A percentile compares a stretch with the other conserved stretches of the same genome.
phyloP scores from a whole-genome alignment of 2,329 filamentous ascomycete species.

The Ophiostoma triangulosporum region DNA sequence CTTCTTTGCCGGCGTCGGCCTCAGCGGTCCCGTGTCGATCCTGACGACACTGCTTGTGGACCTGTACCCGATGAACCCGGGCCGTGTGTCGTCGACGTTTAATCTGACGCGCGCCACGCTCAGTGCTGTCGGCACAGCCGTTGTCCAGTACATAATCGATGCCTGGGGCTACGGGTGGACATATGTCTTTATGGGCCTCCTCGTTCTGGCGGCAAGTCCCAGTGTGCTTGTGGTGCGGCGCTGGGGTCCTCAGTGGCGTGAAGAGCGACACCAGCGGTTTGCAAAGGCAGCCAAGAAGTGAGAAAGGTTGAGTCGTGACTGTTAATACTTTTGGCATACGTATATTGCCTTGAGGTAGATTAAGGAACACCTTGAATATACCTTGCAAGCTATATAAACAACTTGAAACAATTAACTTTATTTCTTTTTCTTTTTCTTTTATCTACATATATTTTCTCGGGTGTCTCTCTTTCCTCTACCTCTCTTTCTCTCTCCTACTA shows the following conservation, averaged over 20 bases:
- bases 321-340: no score
- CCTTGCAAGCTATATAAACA: no score
- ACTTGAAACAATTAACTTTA: no score
- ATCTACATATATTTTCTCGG: no score
- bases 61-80: constrained; percentile 27
- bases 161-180: constrained; percentile 27
- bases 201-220: constrained; percentile 19
- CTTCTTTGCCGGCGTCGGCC: constrained; percentile 23
- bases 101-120: constrained; percentile 28
- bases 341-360: no score
- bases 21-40: constrained; percentile 28
- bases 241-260: constrained; percentile 22
- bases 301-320: background rate
- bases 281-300: constrained; percentile 3
- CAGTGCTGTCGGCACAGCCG: constrained; percentile 26
- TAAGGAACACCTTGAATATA: no score
- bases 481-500: no score
- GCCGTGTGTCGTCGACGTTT: constrained; percentile 28
- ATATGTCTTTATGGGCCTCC: constrained; percentile 22
- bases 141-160: constrained; percentile 28
- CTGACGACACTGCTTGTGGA: constrained; percentile 29
- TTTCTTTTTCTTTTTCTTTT: no score
- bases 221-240: constrained; percentile 19
- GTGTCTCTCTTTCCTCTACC: no score
- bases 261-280: constrained; percentile 19